phyloP scores from a whole-genome alignment of 2,329 filamentous ascomycete genomes.

The Fusarium sp. region DNA sequence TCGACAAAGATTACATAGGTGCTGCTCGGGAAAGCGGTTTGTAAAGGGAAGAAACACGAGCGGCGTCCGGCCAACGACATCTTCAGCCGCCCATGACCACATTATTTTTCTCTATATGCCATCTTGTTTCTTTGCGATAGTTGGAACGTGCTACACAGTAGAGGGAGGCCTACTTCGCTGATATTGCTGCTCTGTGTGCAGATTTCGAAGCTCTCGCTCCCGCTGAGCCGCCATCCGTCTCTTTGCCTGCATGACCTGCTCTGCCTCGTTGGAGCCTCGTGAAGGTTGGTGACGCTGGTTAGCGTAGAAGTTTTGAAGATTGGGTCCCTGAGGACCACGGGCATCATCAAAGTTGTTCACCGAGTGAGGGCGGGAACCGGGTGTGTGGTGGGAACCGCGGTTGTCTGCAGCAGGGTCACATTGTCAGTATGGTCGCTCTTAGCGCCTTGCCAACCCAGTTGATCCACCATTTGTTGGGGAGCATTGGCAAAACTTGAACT shows the following conservation, averaged over 20 bases:
- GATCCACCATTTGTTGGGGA: constrained; percentile 36
- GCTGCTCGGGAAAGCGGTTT: constrained; percentile 43
- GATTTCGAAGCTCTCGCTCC: constrained; percentile 98
- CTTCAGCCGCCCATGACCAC: constrained; percentile 48
- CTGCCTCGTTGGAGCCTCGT: constrained; percentile 88
- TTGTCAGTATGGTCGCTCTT: constrained; percentile 44
- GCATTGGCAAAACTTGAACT: constrained; percentile 24
- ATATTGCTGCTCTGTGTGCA: constrained; percentile 99
- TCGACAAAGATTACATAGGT: constrained; percentile 49
- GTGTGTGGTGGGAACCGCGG: constrained; percentile 75
- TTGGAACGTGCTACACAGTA: constrained; percentile 75
- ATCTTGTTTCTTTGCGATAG: constrained; percentile 53
- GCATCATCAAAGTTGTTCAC: constrained; percentile 86
- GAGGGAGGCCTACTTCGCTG: constrained; percentile 96
- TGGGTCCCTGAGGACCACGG: constrained; percentile 77
- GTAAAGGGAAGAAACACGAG: constrained; percentile 47
- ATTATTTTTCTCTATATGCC: constrained; percentile 58
- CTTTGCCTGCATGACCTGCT: constrained; percentile 99
- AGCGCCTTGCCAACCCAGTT: constrained; percentile 36
- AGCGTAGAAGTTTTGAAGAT: constrained; percentile 94
- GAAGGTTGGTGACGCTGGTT: constrained; percentile 91
- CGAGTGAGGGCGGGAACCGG: constrained; percentile 83
- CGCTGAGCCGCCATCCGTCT: constrained; percentile 99
- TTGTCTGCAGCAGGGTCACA: constrained; percentile 69
- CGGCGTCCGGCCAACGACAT: constrained; percentile 45